Evolutionary conservation across 768 basidiomycete species (phyloP).

Genomic region (Serendipita vermifera): DNA sequence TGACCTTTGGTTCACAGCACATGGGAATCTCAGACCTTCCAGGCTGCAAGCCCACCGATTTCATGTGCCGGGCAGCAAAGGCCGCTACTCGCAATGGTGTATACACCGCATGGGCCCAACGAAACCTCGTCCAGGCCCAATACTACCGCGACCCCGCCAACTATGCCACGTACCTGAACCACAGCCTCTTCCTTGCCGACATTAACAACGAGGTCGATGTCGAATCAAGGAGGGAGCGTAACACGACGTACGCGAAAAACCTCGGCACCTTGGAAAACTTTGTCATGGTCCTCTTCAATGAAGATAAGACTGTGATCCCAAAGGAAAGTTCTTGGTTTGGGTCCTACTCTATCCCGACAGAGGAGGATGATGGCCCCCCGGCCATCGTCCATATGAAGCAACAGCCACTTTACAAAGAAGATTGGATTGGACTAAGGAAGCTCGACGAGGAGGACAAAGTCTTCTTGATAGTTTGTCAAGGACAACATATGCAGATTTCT

Average conservation of each 20-base stretch:
- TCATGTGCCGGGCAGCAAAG: conserved; percentile 56
- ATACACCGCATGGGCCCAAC: conserved; percentile 65
- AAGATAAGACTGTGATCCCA: conserved; percentile 67
- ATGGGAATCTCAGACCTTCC: conserved; percentile 77
- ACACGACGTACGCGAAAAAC: conserved; percentile 46
- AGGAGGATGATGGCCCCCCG: conserved; percentile 21
- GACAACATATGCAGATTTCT: conserved; percentile 50
- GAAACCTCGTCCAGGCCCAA: conserved; percentile 72
- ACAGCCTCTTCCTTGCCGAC: conserved; percentile 53
- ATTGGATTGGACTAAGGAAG: conserved; percentile 66
- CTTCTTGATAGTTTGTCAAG: conserved; percentile 47
- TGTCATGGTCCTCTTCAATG: conserved; percentile 57
- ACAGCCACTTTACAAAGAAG: conserved; percentile 61
- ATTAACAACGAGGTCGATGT: conserved; percentile 67
- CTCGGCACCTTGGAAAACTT: conserved; percentile 50
- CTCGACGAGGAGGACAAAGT: conserved; percentile 57
- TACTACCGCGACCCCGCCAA: conserved; percentile 68
- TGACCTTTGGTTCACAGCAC: conserved; percentile 80
- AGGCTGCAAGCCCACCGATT: conserved; percentile 45
- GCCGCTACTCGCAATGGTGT: conserved; percentile 48
- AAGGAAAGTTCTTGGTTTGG: conserved; percentile 85
- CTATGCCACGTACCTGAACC: conserved; percentile 41
- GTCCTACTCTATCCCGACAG: conserved; percentile 38
- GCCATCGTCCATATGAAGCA: conserved; percentile 52
- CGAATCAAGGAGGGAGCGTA: conserved; percentile 24